A percentile compares a stretch with the other conserved stretches of the same genome.
These are phyloP conservation scores for Carex arenaria DNA, from an alignment of 202 grass and related monocot genomes.

Conservation along the genomic window DNA sequence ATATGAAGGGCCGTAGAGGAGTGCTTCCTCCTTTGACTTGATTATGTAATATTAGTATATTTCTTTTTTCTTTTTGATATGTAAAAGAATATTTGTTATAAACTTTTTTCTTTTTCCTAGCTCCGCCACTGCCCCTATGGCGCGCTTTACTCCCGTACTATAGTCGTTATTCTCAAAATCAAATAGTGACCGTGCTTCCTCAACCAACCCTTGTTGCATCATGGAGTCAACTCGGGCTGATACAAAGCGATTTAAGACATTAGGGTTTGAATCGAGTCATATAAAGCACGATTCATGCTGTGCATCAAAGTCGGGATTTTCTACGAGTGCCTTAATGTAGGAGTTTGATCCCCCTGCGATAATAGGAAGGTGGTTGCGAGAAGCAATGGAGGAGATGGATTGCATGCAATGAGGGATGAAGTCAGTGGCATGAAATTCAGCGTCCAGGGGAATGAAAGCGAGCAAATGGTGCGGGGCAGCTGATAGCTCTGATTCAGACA, in stretches of 20 bases:
- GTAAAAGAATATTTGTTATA: too few relatives aligned
- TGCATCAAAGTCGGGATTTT: conserved; percentile 26
- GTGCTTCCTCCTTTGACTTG: too few relatives aligned
- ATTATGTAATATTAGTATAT: too few relatives aligned
- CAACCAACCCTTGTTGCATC: conserved; percentile 39
- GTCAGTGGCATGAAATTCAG: conserved; percentile 31
- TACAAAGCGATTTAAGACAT: conserved; percentile 24
- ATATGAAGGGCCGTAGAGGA: too few relatives aligned
- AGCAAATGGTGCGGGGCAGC: conserved; percentile 46
- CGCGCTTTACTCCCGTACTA: conserved; percentile 26
- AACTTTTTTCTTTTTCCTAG: too few relatives aligned
- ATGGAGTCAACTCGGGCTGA: conserved; percentile 40
- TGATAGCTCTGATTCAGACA: conserved; percentile 31
- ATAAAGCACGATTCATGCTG: conserved; percentile 40
- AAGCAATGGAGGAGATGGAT: conserved; percentile 8
- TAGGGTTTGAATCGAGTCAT: conserved; percentile 31
- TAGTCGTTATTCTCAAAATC: conserved; percentile 33
- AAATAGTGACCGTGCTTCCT: conserved; percentile 35
- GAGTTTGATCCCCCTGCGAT: conserved; percentile 53
- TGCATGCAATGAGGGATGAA: conserved; percentile 24
- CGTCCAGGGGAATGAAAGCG: conserved; percentile 26
- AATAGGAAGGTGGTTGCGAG: conserved; percentile 29
- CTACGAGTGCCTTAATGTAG: conserved; percentile 42
- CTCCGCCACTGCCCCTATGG: too few relatives aligned
- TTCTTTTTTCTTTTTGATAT: too few relatives aligned